Base-by-base conservation (phyloP, 2,329 filamentous ascomycete genomes). In the Botrytis pseudocinerea region DNA sequence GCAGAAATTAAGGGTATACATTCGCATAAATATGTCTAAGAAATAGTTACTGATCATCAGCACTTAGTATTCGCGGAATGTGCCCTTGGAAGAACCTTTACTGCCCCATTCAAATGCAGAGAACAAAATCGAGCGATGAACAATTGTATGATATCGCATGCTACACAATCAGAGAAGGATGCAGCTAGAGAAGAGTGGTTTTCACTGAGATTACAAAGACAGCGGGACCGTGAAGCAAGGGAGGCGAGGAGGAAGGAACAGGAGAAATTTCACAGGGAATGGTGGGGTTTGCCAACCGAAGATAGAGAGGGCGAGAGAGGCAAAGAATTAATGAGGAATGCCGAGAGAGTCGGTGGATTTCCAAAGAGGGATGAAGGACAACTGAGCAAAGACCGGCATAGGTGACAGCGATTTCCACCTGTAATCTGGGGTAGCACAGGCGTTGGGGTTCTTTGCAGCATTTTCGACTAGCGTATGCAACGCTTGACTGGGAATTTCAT, bases 111-210 rank as follows among this genome's bases (percentile, higher is more conserved):
- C 86, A 88, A 90, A 70, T 99, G 96, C 85, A 91, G 94, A 71
- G 84, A 87, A 66, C 88, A 95, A 80, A 92, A 94, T 79, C 90
- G 91, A 75, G 86, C 87, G 51, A 99, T 99, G 96, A 99, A 99
- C 84, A 87, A 85, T 75, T 99, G 96, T 85, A 98, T 99, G 94
- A 87, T 95, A 78, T 83, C 87, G 72, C 92, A 97, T 84, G 95
- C 95, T 72, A 97, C 93, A 76, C 92, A 91, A 76, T 90, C 88
- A 71, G 93, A 97, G 82, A 89, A 97, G 82, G 96, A 99, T 84
- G 90, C 90, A 38, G 96, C 96, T 76, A 87, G 96, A 70, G 93
- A 94, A 82, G 94, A 98, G 81, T 99, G 96, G 96, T 98, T 98
- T 82, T 89, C 90, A 69, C 87, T 89, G 76, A 88, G 93, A 69